A percentile compares a stretch with the other conserved stretches of the same genome.
phyloP scores from a whole-genome alignment of 1,284 basidiomycete species.

The Microstroma glucosiphilum region DNA sequence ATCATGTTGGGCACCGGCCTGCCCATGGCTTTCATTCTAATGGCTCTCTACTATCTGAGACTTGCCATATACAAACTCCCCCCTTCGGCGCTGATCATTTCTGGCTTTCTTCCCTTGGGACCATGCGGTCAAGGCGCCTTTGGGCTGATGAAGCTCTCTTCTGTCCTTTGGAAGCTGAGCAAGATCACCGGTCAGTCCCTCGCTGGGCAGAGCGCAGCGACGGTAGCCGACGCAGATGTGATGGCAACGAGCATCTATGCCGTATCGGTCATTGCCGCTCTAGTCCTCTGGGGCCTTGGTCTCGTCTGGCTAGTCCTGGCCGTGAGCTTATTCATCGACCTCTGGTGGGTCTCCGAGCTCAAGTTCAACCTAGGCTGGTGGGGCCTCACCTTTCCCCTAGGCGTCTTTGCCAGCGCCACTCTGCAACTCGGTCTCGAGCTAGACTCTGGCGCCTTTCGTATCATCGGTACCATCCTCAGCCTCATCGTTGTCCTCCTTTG shows the following conservation, averaged over 20 bases:
- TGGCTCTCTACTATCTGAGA: conserved; percentile 59
- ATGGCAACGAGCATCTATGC: conserved; percentile 36
- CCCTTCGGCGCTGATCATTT: conserved; percentile 57
- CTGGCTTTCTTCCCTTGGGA: conserved; percentile 60
- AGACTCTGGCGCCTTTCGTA: conserved; percentile 26
- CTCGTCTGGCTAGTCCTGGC: conserved; percentile 54
- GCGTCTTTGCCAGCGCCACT: conserved; percentile 27
- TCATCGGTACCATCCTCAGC: conserved; percentile 28
- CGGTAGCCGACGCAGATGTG: conserved; percentile 17
- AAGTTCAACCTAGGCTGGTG: conserved; percentile 43
- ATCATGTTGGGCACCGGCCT: conserved; percentile 54
- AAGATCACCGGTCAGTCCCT: conserved; percentile 16
- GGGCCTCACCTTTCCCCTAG: conserved; percentile 39
- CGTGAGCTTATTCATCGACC: conserved; percentile 34
- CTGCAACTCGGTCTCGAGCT: conserved; percentile 30
- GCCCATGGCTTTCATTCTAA: conserved; percentile 57
- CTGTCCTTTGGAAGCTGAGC: conserved; percentile 20
- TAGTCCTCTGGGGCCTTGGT: conserved; percentile 54
- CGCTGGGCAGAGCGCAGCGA: conserved; percentile 8
- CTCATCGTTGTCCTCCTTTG: conserved; percentile 29
- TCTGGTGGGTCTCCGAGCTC: conserved; percentile 27
- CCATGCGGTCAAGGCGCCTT: conserved; percentile 62
- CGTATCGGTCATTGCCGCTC: conserved; percentile 31
- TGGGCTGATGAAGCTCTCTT: conserved; percentile 56
- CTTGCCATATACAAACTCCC: conserved; percentile 54